These are phyloP conservation scores for Pilobolus umbonatus DNA, from an alignment of 192 early-diverging fungal genomes.

Conservation along the genomic window DNA sequence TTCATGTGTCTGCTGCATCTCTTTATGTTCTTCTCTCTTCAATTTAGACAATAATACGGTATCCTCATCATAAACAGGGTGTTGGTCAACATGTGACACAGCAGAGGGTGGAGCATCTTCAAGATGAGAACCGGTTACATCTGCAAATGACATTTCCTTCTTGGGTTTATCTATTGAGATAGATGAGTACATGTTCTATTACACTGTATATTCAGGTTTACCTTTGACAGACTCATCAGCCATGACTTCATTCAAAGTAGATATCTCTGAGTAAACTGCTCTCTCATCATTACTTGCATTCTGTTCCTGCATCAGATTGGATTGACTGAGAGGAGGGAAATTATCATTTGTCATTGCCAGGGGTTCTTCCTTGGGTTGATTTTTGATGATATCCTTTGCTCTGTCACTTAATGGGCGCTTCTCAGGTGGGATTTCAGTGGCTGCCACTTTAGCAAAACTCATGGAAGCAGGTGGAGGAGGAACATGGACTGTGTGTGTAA, in stretches of 20 bases:
- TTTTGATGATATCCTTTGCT: background rate
- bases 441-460: slow-evolving; percentile 28
- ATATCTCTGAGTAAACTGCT: slow-evolving; percentile 11
- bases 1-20: slow-evolving; percentile 8
- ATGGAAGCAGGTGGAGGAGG: slow-evolving; percentile 21
- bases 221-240: background rate
- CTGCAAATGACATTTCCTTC: slow-evolving; percentile 18
- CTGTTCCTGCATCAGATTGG: slow-evolving; percentile 8
- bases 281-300: slow-evolving; percentile 10
- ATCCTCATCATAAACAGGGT: slow-evolving; percentile 28
- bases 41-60: slow-evolving; percentile 7
- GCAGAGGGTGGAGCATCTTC: slow-evolving; percentile 25
- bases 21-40: slow-evolving; percentile 22
- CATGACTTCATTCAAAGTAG: slow-evolving; percentile 1
- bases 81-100: slow-evolving; percentile 9
- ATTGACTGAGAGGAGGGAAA: slow-evolving; percentile 16
- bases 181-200: too few species aligned
- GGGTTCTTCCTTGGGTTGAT: background rate
- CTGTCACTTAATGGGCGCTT: background rate
- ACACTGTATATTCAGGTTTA: too few species aligned
- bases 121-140: slow-evolving; percentile 18
- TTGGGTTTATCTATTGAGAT: background rate
- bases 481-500: slow-evolving; percentile 6
- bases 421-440: slow-evolving; percentile 16
- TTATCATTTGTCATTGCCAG: slow-evolving; percentile 5